Evolutionary conservation across 2,329 filamentous ascomycete genomes (phyloP).

Genomic region (Stagonosporopsis rhizophila): DNA sequence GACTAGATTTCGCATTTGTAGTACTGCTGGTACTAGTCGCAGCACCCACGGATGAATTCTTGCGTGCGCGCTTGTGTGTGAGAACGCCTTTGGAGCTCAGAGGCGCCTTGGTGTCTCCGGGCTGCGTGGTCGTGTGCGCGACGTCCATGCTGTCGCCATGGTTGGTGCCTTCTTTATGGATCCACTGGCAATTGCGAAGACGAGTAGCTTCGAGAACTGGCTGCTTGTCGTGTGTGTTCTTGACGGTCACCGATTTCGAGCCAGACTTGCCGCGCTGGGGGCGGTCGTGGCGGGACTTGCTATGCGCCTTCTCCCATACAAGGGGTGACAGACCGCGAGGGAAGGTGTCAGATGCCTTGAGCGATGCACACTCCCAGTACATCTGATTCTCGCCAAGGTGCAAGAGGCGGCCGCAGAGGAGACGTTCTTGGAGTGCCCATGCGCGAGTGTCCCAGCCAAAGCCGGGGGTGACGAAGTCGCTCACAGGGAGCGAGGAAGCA

Average conservation of each 20-base stretch:
- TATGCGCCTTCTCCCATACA: slow-evolving; percentile 48
- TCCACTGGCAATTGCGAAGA: slow-evolving; percentile 31
- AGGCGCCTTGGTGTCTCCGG: slow-evolving; percentile 7
- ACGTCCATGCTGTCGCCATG: slow-evolving; percentile 24
- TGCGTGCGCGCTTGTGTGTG: not conserved
- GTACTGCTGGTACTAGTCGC: slow-evolving; percentile 2
- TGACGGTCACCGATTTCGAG: not conserved
- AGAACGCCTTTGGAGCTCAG: slow-evolving; percentile 1
- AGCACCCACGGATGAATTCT: not conserved
- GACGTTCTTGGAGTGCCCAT: slow-evolving; percentile 47
- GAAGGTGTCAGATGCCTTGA: slow-evolving; percentile 48
- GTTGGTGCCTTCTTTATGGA: slow-evolving; percentile 32
- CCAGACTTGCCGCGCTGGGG: slow-evolving; percentile 11
- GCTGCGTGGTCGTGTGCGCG: slow-evolving; percentile 22
- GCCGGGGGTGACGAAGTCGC: slow-evolving; percentile 28
- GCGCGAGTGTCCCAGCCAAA: slow-evolving; percentile 47
- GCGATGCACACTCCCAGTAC: slow-evolving; percentile 49
- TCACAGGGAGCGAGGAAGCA: slow-evolving; percentile 19
- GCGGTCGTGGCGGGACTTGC: slow-evolving; percentile 10
- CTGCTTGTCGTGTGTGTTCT: slow-evolving; percentile 1
- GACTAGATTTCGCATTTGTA: not conserved
- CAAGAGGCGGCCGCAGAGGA: slow-evolving; percentile 45
- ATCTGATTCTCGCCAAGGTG: slow-evolving; percentile 43
- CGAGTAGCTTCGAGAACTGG: slow-evolving; percentile 4
- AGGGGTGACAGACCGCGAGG: slow-evolving; percentile 43